Base-by-base conservation (phyloP, 2,329 filamentous ascomycete species). In the Curvularia sp. region DNA sequence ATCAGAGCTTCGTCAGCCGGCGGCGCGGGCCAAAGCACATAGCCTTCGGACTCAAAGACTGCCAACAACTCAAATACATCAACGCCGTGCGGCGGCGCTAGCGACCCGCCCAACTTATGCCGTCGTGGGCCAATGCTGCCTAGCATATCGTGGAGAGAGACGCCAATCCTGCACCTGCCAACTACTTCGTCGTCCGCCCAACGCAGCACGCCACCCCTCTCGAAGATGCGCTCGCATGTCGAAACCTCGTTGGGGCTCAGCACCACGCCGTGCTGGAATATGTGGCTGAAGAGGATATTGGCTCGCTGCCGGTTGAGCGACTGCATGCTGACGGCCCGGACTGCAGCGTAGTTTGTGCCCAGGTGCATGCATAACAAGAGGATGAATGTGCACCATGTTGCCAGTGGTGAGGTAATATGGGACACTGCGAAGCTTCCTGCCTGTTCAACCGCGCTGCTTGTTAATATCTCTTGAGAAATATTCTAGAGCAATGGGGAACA, bases 221-320 rank as follows among this genome's bases (percentile, higher is more conserved):
- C 85, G 62, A 89, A 88, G 54, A 89, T 83, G 15, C 79, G 77
- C 74, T 89, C 87, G 60, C 78, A 72, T 21, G 65, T 69, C 0
- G 91, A 84, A 1, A 93, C 87, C 64, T 93, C 81, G 7, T 81
- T 77, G 0, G 92, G 93, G 0, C 82, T 83, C 3, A 91, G 81
- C 1, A 91, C 77, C 10, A 71, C 76, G 23, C 70, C 75, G 30
- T 71, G 61, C 18, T 71, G 59, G 21, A 76, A 47, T 3, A 75
- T 50, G 52, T 85, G 80, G 39, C 86, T 83, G 67, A 93, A 88
- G 1, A 96, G 81, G 19, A 97, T 87, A 47, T 89, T 91, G 1
- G 93, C 91, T 34, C 95, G 86, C 76, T 98, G 93, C 21, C 92
- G 85, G 78, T 97, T 98, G 34, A 98, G 82, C 6, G 87, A 91